Percentiles rank a stretch among this genome's conserved stretches.
Conservation (phyloP, 805 yeast species). For the Saccharomycopsis sp. region DNA sequence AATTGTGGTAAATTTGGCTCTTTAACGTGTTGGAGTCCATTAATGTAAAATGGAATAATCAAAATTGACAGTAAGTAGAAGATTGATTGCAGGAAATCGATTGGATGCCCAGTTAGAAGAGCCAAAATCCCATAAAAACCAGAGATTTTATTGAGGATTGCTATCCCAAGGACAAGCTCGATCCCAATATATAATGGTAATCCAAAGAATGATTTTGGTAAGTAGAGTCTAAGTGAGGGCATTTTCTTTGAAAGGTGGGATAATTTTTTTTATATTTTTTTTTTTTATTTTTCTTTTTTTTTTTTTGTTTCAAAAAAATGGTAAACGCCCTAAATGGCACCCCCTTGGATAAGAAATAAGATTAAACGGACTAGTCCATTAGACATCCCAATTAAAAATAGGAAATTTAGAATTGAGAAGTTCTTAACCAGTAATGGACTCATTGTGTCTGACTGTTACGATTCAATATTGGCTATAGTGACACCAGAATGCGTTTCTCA, state of each 20-base stretch:
- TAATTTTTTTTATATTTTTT: too few species aligned
- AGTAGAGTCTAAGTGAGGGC: too few species aligned
- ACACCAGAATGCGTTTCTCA: not conserved
- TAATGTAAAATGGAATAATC: conserved; percentile 56
- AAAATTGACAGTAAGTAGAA: conserved; percentile 60
- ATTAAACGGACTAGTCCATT: too few species aligned
- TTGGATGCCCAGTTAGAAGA: conserved; percentile 81
- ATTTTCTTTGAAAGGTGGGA: too few species aligned
- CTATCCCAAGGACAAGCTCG: conserved; percentile 67
- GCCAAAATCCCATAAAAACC: conserved; percentile 86
- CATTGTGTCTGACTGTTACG: not conserved
- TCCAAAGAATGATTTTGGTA: conserved; percentile 51
- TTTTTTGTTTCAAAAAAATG: too few species aligned
- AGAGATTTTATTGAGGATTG: conserved; percentile 79
- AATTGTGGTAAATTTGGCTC: conserved; percentile 52
- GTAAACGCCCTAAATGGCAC: too few species aligned
- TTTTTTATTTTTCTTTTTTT: too few species aligned
- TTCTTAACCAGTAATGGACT: not conserved
- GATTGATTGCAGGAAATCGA: conserved; percentile 76
- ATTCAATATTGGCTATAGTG: not conserved
- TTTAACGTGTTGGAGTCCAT: conserved; percentile 46
- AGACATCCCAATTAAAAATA: not conserved
- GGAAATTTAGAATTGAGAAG: not conserved
- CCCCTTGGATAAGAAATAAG: too few species aligned
- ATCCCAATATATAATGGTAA: conserved; percentile 84